Evolutionary conservation across 805 yeast species (phyloP), one percentile per base, ranked within the genome.

Genomic region (Wickerhamiella siamensis): DNA sequence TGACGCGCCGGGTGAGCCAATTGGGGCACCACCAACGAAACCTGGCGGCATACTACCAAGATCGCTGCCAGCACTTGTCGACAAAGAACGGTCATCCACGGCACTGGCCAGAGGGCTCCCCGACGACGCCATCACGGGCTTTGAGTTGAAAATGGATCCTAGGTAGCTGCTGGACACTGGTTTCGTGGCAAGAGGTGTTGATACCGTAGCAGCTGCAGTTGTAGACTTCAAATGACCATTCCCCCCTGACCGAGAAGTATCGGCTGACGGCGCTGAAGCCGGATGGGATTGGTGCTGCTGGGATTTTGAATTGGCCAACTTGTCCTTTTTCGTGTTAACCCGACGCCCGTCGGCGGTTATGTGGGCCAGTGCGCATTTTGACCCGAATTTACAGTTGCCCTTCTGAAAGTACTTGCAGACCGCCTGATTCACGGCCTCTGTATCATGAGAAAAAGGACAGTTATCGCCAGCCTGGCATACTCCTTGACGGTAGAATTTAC

Each of bases 361-460:
- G 62, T 88, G 98, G 5, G 94, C 94, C 54, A 88, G 71, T 1
- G 95, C 97, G 65, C 98, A 88, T 55, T 86, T 87, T 40, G 74
- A 66, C 3, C 98, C 98, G 60, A 88, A 88, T 62, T 86, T 86
- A 62, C 98, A 88, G 56, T 86, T 84, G n/a, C 97, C 97, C 56
- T 83, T 83, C 54, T 81, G 91, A 60, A 83, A 88, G 61, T 87
- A 88, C 66, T 86, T 87, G 69, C 98, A 88, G 5, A 87, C 83
- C 2, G 66, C 64, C 41, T 62, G 62, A 39, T 69, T 69, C 8
- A 59, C 62, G 1, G 48, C 21, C 31, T 50, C 53, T n/a, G 68
- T 57, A 4, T 71, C 66, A 58, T 88, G 98, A 27, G 91, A 77
- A 57, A 88, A 88, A 1, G 95, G 95, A 59, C 98, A 88, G 1